A percentile compares a stretch with the other conserved stretches of the same genome.
phyloP scores from a whole-genome alignment of 202 grass and related monocot species.

The Dendrocalamus latiflorus region DNA sequence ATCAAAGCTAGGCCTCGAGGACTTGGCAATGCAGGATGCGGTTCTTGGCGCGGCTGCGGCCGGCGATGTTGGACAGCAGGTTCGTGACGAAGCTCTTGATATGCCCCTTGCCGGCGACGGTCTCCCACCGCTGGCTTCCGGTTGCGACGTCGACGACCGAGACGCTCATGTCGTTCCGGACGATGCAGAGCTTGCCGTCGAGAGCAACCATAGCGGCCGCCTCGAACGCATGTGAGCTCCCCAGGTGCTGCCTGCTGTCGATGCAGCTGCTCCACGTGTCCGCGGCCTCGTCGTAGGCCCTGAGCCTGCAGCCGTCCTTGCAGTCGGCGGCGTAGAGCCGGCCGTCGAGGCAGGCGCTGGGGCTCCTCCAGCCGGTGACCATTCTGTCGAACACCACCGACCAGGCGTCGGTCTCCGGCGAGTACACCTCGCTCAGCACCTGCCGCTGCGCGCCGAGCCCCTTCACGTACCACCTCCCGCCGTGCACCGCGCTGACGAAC shows the following conservation, averaged over 20 bases:
- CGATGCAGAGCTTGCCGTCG: slow-evolving; percentile 53
- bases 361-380: slow-evolving; percentile 71
- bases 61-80: slow-evolving; percentile 51
- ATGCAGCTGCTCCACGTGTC: slow-evolving; percentile 43
- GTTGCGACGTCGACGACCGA: slow-evolving; percentile 42
- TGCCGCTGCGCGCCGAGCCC: slow-evolving; percentile 49
- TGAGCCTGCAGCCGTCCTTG: slow-evolving; percentile 70
- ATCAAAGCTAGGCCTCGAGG: slow-evolving; percentile 49
- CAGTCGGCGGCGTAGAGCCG: slow-evolving; percentile 63
- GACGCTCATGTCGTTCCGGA: slow-evolving; percentile 82
- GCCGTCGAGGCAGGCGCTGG: slow-evolving; percentile 49
- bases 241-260: slow-evolving; percentile 51
- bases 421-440: slow-evolving; percentile 65
- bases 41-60: slow-evolving; percentile 43
- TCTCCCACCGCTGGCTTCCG: slow-evolving; percentile 45
- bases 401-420: slow-evolving; percentile 49
- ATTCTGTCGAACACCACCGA: slow-evolving; percentile 45
- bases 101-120: slow-evolving; percentile 44
- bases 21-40: slow-evolving; percentile 78
- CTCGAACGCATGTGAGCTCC: slow-evolving; percentile 56
- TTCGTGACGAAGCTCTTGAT: slow-evolving; percentile 54
- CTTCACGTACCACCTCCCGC: slow-evolving; percentile 82
- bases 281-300: slow-evolving; percentile 43
- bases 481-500: slow-evolving; percentile 53
- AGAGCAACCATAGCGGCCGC: slow-evolving; percentile 59